Evolutionary conservation across 2,329 filamentous ascomycete genomes (phyloP), one percentile per base, ranked within the genome.

Genomic region (Diaporthe australafricana): DNA sequence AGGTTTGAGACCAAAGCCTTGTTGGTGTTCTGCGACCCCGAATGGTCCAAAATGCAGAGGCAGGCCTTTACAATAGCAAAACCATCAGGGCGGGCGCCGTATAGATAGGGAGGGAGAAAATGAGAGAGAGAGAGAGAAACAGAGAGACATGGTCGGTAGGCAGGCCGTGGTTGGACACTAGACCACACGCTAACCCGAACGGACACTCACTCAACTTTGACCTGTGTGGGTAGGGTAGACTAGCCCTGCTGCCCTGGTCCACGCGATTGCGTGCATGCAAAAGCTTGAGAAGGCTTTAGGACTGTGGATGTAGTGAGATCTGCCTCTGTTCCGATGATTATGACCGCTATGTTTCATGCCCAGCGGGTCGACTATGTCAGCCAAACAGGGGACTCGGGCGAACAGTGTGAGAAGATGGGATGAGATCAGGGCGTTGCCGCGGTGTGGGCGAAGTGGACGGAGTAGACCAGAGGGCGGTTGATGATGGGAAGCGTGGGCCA

Each of bases 151-250:
- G 42, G 47, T 63, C 38, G 65, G 35, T 45, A 47, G 25, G 40
- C 30, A 47, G 30, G 40, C 65, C 65, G 20, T 68, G 50, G 50
- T 55, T 35, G 65, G 38, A 22, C 63, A 45, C 47, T n/a, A n/a
- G n/a, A n/a, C n/a, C 50, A 45, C 38, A 50, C 67, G 45, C 67
- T 69, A 69, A 60, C 53, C 67, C 53, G 45, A 52, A 69, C 14
- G 30, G 52, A 60, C 35, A 22, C 53, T 60, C 35, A 22, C 53
- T 60, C 53, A 69, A 60, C 67, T 50, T 60, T 69, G 42, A 60
- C 67, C 47, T 45, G 35, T 32, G 53, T 57, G 42, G 67, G 32
- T 40, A 25, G n/a, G 45, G 42, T 50, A 69, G 53, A 22, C 30
- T 42, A 60, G 56, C 57, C 30, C 48, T 20, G 66, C 66, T 57